phyloP scores from a whole-genome alignment of 2,329 filamentous ascomycete genomes.

The Chaetomium globosum region DNA sequence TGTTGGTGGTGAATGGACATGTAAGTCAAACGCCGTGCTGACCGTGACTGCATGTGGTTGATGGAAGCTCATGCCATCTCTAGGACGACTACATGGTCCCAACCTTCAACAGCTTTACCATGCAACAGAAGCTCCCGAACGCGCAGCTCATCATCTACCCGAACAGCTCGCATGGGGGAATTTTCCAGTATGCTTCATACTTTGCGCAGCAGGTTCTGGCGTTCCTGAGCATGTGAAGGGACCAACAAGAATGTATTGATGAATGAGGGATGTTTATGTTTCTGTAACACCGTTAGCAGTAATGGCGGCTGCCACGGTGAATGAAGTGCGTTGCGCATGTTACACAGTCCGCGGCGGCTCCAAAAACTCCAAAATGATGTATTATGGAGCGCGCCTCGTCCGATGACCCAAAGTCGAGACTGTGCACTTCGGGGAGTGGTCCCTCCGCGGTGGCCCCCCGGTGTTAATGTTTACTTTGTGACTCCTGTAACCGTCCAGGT shows the following conservation, averaged over 20 bases:
- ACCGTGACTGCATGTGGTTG: not conserved
- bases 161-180: constrained; percentile 31
- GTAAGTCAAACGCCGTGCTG: constrained; percentile 34
- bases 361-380: no score
- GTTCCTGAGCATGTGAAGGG: constrained; percentile 18
- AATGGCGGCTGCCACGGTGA: no score
- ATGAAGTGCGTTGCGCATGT: no score
- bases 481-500: not conserved
- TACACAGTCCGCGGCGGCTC: no score
- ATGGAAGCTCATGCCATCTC: not conserved
- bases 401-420: not conserved
- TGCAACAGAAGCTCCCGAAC: constrained; percentile 43
- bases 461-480: not conserved
- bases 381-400: not conserved
- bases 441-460: no score
- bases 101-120: constrained; percentile 44
- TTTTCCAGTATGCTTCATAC: constrained; percentile 32
- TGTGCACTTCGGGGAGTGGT: not conserved
- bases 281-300: no score
- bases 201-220: constrained; percentile 28
- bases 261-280: no score
- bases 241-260: not conserved
- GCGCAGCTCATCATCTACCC: constrained; percentile 33
- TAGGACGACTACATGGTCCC: constrained; percentile 42
- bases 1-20: constrained; percentile 45